Conservation (phyloP, 768 basidiomycete genomes). For the Lyophyllum semitale region DNA sequence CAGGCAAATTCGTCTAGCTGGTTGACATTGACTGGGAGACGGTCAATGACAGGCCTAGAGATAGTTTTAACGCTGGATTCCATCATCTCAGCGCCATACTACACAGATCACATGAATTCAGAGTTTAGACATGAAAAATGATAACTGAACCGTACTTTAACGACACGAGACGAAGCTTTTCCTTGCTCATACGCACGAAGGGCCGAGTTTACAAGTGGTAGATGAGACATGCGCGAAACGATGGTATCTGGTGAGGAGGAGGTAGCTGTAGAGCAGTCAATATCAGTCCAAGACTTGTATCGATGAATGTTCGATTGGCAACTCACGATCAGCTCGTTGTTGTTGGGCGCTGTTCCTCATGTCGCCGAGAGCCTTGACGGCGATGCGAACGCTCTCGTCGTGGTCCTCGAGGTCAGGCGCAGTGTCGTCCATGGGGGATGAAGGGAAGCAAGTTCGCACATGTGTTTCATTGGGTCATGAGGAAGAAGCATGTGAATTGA, state of each 20-base stretch:
- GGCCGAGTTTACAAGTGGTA: slow-evolving; percentile 76
- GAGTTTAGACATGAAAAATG: slow-evolving; percentile 2
- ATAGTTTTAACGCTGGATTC: slow-evolving; percentile 82
- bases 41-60: slow-evolving; percentile 79
- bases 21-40: slow-evolving; percentile 71
- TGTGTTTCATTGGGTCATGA: slow-evolving; percentile 15
- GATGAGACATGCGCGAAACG: slow-evolving; percentile 56
- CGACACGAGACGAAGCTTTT: slow-evolving; percentile 81
- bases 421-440: slow-evolving; percentile 15
- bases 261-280: slow-evolving; percentile 5
- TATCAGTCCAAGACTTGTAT: not conserved
- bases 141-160: slow-evolving; percentile 58
- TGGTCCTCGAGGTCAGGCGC: slow-evolving; percentile 40
- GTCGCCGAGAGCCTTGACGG: slow-evolving; percentile 73
- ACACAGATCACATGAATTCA: slow-evolving; percentile 22
- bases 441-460: slow-evolving; percentile 8
- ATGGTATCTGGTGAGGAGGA: slow-evolving; percentile 21
- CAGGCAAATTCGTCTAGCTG: slow-evolving; percentile 88
- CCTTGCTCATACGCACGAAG: slow-evolving; percentile 78
- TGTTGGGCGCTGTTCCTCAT: slow-evolving; percentile 59
- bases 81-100: slow-evolving; percentile 90
- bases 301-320: slow-evolving; percentile 1
- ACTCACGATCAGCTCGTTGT: slow-evolving; percentile 16
- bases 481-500: slow-evolving; percentile 19
- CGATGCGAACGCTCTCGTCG: slow-evolving; percentile 80